Conservation (phyloP, 306 rosid species). For the Casuarina equisetifolia region DNA sequence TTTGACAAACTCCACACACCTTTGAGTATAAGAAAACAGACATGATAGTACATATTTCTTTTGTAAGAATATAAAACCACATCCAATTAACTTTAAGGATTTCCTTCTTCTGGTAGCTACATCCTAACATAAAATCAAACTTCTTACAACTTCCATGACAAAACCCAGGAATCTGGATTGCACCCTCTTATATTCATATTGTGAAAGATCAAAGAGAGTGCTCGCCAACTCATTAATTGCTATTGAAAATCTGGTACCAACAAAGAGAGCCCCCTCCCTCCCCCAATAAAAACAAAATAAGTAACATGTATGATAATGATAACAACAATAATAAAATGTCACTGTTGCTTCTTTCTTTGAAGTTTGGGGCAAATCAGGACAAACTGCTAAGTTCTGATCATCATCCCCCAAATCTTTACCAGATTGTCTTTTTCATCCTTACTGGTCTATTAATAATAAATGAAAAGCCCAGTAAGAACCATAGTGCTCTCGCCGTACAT, state of each 20-base stretch:
- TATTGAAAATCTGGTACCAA: background rate
- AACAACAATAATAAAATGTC: background rate
- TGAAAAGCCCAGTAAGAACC: background rate
- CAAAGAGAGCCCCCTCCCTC: background rate
- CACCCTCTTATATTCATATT: background rate
- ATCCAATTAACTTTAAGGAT: background rate
- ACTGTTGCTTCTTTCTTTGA: background rate
- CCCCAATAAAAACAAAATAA: background rate
- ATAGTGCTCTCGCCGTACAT: background rate
- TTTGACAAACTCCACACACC: background rate
- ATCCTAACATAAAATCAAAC: background rate
- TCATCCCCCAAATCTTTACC: background rate
- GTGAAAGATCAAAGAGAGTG: background rate
- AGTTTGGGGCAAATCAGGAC: background rate
- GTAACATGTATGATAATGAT: background rate
- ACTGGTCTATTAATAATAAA: background rate
- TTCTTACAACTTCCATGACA: background rate
- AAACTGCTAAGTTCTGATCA: background rate
- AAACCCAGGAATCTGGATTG: background rate
- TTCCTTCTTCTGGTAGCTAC: background rate
- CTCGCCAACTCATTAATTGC: background rate
- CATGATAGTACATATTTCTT: background rate
- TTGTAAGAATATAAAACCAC: background rate
- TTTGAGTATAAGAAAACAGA: background rate
- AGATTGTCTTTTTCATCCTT: background rate